phyloP scores from a whole-genome alignment of 2,329 filamentous ascomycete genomes.

The Venturia pyrina region DNA sequence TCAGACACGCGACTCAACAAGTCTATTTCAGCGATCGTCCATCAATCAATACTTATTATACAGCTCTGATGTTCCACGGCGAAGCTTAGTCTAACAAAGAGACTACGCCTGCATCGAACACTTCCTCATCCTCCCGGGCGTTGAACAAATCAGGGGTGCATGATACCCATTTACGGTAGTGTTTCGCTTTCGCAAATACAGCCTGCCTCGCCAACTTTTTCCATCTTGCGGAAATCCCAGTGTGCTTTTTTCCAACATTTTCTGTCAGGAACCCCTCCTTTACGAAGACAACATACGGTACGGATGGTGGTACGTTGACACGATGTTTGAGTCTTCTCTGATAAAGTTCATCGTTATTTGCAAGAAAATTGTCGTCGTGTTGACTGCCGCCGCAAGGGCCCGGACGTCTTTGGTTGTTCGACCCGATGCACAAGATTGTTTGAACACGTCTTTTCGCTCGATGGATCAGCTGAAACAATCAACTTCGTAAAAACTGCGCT shows the following conservation, averaged over 20 bases:
- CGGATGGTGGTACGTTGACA: neutral
- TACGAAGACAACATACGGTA: neutral
- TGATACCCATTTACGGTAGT: neutral
- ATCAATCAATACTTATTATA: no score
- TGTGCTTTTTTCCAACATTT: neutral
- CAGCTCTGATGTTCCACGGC: no score
- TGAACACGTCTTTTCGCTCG: neutral
- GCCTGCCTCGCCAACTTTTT: neutral
- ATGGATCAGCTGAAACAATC: neutral
- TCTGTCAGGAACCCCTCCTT: neutral
- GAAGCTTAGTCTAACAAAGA: no score
- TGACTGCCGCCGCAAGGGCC: neutral
- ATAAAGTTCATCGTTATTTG: neutral
- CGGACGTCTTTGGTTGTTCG: neutral
- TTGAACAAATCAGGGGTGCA: no score
- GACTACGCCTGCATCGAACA: no score
- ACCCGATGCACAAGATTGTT: neutral
- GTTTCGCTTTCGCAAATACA: neutral
- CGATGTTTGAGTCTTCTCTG: neutral
- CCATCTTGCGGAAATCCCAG: neutral
- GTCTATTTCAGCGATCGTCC: no score
- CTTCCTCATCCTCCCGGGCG: no score
- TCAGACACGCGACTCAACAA: no score
- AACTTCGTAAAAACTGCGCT: neutral
- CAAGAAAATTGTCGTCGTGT: no score